phyloP scores from a whole-genome alignment of 2,329 filamentous ascomycete genomes.

The Davidsoniella virescens region DNA sequence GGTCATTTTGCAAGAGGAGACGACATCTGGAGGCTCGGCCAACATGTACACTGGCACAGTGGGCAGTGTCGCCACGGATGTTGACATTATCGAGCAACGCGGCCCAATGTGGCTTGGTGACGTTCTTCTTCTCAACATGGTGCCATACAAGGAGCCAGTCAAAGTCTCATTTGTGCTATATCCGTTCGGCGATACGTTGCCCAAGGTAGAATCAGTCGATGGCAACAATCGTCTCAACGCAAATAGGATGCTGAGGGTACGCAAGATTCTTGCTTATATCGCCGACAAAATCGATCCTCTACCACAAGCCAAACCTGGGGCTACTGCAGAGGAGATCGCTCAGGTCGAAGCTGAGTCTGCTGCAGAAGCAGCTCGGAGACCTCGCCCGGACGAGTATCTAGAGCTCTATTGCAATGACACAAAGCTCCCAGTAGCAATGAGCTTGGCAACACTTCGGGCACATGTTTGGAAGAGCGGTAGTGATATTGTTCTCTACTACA shows the following conservation, averaged over 20 bases:
- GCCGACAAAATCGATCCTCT: constrained; percentile 75
- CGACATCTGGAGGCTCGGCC: constrained; percentile 46
- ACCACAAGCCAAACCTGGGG: constrained; percentile 17
- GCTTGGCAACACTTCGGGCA: constrained; percentile 76
- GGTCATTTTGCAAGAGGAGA: constrained; percentile 55
- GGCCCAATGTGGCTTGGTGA: constrained; percentile 89
- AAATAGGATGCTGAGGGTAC: constrained; percentile 88
- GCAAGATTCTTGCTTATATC: constrained; percentile 85
- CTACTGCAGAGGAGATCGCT: not conserved
- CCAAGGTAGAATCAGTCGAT: constrained; percentile 57
- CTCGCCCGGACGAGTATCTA: constrained; percentile 81
- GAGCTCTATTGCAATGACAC: constrained; percentile 90
- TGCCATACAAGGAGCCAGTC: constrained; percentile 75
- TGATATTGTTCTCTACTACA: constrained; percentile 83
- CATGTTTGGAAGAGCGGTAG: constrained; percentile 93
- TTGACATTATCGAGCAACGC: constrained; percentile 68
- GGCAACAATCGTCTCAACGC: constrained; percentile 86
- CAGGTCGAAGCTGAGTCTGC: not conserved
- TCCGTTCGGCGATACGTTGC: constrained; percentile 60
- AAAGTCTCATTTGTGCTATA: constrained; percentile 92
- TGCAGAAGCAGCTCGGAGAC: constrained; percentile 38
- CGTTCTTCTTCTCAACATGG: constrained; percentile 64
- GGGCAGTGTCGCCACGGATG: constrained; percentile 56
- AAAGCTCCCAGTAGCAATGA: constrained; percentile 68
- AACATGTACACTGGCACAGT: constrained; percentile 89